These are phyloP conservation scores for Coemansia sp. DNA, from an alignment of 192 early-diverging fungal species.

Conservation along the genomic window DNA sequence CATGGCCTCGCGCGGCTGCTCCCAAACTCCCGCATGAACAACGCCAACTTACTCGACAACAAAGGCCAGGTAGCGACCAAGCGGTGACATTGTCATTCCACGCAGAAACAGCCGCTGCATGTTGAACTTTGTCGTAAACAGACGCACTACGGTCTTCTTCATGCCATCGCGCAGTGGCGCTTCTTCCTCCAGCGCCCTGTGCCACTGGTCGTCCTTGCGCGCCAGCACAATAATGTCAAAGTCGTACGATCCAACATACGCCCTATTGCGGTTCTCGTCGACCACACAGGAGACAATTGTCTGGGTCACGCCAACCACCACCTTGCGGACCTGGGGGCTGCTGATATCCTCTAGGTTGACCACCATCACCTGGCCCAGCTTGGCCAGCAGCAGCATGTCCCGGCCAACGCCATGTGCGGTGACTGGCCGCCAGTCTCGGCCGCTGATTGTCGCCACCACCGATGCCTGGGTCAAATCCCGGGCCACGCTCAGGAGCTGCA, in stretches of 20 bases:
- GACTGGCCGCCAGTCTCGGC: conserved; percentile 31
- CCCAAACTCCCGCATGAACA: no score
- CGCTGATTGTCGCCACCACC: neutral
- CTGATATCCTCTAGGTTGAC: conserved; percentile 8
- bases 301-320: conserved; percentile 20
- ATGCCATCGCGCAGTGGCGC: conserved; percentile 15
- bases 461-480: conserved; percentile 12
- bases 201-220: conserved; percentile 5
- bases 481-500: conserved; percentile 21
- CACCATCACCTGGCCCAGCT: conserved; percentile 24
- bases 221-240: conserved; percentile 28
- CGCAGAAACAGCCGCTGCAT: conserved; percentile 32
- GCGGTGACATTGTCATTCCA: conserved; percentile 24
- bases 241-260: conserved; percentile 27
- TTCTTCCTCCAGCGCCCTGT: conserved; percentile 13
- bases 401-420: conserved; percentile 20
- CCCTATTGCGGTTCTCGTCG: conserved; percentile 13
- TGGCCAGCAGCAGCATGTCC: conserved; percentile 17
- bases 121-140: conserved; percentile 49
- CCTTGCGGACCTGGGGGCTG: conserved; percentile 1
- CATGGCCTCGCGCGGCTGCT: no score
- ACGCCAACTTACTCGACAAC: conserved; percentile 17
- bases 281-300: conserved; percentile 33
- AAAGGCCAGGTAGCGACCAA: conserved; percentile 32
- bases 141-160: conserved; percentile 27